Percentiles rank a stretch among this genome's conserved stretches.
phyloP scores from a whole-genome alignment of 2,329 filamentous ascomycete genomes.

The Aspergillus ruber region DNA sequence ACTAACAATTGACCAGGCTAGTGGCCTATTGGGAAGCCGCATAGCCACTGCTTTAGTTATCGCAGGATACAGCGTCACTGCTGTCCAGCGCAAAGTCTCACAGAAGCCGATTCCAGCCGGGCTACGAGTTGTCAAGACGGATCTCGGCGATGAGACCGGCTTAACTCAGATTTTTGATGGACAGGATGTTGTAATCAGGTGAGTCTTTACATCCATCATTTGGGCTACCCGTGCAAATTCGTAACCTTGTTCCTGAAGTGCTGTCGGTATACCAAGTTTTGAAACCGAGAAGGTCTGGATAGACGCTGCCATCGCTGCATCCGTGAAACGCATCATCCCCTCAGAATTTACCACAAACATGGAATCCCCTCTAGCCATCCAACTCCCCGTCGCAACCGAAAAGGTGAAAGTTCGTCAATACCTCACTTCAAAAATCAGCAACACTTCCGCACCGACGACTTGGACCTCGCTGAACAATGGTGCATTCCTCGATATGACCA shows the following conservation, averaged over 20 bases:
- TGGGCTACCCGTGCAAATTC: not conserved
- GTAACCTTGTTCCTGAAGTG: not conserved
- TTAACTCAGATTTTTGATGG: not conserved
- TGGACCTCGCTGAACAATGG: conserved; percentile 6
- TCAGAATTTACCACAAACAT: conserved; percentile 28
- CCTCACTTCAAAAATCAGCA: not conserved
- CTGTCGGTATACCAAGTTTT: not conserved
- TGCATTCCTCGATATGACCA: conserved; percentile 5
- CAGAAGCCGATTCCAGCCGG: no score
- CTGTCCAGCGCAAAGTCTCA: no score
- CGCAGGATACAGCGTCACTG: no score
- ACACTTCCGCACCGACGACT: not conserved
- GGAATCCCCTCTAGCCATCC: conserved; percentile 3
- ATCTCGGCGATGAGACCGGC: not conserved
- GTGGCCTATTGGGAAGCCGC: no score
- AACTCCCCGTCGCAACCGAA: conserved; percentile 5
- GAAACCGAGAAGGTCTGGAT: conserved; percentile 7
- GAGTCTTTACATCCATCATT: not conserved
- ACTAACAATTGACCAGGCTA: no score
- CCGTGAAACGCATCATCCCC: conserved; percentile 41
- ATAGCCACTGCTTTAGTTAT: no score
- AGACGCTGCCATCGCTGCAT: conserved; percentile 35
- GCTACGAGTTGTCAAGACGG: not conserved
- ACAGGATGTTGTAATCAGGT: not conserved
- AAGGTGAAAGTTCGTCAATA: conserved; percentile 12